Evolutionary conservation across 1,284 basidiomycete species (phyloP).

Genomic region (Trichosporon sp.): DNA sequence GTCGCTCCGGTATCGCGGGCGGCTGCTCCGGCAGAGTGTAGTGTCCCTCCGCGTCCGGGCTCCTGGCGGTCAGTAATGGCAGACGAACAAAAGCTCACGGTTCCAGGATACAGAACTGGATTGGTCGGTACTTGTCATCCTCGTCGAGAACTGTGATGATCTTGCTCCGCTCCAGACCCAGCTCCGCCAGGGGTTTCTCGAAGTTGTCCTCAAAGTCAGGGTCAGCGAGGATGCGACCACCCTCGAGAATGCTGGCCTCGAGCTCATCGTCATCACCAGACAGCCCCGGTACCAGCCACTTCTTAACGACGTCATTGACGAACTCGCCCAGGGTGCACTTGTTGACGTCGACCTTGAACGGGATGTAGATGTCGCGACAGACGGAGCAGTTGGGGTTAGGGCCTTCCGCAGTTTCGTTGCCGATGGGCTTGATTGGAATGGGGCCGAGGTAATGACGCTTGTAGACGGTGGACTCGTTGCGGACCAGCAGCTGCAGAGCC

Average conservation of each 20-base stretch:
- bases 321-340: conserved; percentile 72
- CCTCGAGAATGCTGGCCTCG: conserved; percentile 72
- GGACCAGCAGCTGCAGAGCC: conserved; percentile 73
- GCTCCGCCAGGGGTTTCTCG: conserved; percentile 48
- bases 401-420: conserved; percentile 70
- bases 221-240: conserved; percentile 61
- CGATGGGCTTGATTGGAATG: conserved; percentile 52
- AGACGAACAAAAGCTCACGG: conserved; percentile 63
- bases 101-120: conserved; percentile 70
- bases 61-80: conserved; percentile 9
- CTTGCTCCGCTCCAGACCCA: conserved; percentile 59
- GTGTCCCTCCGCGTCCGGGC: not conserved
- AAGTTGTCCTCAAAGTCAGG: conserved; percentile 55
- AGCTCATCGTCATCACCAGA: conserved; percentile 72
- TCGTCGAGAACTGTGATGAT: conserved; percentile 74
- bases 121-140: conserved; percentile 72
- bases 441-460: conserved; percentile 22
- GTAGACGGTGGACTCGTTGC: conserved; percentile 58
- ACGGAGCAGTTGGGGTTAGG: conserved; percentile 79
- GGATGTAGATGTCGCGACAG: conserved; percentile 81
- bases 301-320: conserved; percentile 63
- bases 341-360: conserved; percentile 69
- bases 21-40: conserved; percentile 28
- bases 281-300: conserved; percentile 52
- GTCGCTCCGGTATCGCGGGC: conserved; percentile 28